A percentile compares a stretch with the other conserved stretches of the same genome.
Conservation (phyloP, 768 basidiomycete genomes). For the Dioszegia hungarica region DNA sequence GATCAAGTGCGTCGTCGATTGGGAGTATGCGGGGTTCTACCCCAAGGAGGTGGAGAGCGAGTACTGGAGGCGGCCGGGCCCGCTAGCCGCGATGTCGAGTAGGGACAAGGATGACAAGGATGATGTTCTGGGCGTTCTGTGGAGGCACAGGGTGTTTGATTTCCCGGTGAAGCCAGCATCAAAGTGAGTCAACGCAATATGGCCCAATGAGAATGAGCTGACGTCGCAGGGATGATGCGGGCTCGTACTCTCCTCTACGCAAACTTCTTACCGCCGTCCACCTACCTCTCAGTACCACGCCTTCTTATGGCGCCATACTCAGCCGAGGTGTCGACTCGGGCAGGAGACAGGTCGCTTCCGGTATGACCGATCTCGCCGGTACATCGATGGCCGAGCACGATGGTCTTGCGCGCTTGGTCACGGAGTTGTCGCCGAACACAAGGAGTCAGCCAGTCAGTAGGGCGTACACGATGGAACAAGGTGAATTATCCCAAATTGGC, state of each 20-base stretch:
- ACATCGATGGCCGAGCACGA: neutral
- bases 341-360: neutral
- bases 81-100: neutral
- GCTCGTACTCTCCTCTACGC: no score
- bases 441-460: no score
- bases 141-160: neutral
- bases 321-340: neutral
- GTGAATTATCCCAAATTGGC: no score
- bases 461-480: no score
- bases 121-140: neutral
- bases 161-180: no score
- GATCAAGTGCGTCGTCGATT: conserved; percentile 11
- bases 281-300: neutral
- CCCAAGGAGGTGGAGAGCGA: conserved; percentile 9
- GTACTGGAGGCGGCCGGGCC: conserved; percentile 5
- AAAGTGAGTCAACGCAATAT: no score
- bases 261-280: neutral
- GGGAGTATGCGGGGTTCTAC: conserved; percentile 22
- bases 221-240: no score
- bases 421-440: no score
- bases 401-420: no score
- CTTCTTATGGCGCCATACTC: neutral
- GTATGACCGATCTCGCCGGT: neutral
- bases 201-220: no score
- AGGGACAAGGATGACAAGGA: neutral